Base-by-base conservation (phyloP, 306 rosid species). In the Pterocarpus santalinus region DNA sequence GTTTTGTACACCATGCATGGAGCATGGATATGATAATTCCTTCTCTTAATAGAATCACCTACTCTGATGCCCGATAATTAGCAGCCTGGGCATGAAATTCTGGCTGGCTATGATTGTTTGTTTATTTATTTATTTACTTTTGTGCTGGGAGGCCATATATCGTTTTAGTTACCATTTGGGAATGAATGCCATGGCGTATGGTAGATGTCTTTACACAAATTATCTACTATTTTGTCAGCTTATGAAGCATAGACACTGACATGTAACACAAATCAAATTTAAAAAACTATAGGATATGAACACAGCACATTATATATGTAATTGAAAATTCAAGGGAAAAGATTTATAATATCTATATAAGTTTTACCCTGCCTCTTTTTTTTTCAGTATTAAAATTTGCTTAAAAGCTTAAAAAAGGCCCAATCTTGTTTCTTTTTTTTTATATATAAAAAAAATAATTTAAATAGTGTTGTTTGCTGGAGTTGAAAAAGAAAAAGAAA, bases 71-170 rank as follows among this genome's bases (percentile, higher is more conserved):
- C 60, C 44, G 56, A 67, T 65, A 43, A 46, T 71, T 60, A 17
- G 78, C 69, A 57, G 53, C 63, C 35, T 52, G 77, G 63, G 43
- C 49, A 47, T 15, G 56, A 61, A 16, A 79, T 67, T 34, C 39
- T 67, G 11, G 32, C 53, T 82, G 75, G 55, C 62, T 65, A 52
- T 68, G 22, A 68, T 56, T 57, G 34, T 8, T 47, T 47, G 2
- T 5, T 43, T 47, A 3, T 43, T 7, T 43, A 7, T 13, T 47
- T 49, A 47, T 55, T 39, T 60, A 17, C 35, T 65, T 30, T 22
- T 14, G 47, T 68, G 10, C 82, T 44, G 52, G 55, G 75, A 66
- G 9, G 34, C 15, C 36, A 38, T 70, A 36, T 58, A 57, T 67
- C 70, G 13, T 65, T 73, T 33, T 78, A 34, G 28, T 47, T 33